phyloP scores from a whole-genome alignment of 441 rosid species.

The Adansonia rubrostipa region DNA sequence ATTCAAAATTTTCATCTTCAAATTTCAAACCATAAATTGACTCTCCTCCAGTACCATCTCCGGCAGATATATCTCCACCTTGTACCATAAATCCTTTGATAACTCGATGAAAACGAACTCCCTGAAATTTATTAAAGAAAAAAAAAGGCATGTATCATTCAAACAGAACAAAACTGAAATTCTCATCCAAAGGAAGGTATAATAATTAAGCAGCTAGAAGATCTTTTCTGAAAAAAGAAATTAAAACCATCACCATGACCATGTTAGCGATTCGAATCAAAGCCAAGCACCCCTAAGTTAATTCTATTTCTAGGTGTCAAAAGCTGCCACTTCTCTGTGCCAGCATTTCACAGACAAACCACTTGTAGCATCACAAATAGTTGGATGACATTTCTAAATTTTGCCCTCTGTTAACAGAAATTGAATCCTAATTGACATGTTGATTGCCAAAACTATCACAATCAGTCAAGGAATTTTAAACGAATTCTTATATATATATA shows the following conservation, averaged over 20 bases:
- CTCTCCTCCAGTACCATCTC: constrained; percentile 95
- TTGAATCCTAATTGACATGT: not conserved
- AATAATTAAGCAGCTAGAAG: not conserved
- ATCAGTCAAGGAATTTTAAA: not conserved
- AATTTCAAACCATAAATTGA: constrained; percentile 86
- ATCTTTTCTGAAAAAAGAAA: not conserved
- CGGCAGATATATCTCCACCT: constrained; percentile 92
- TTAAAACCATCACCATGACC: not conserved
- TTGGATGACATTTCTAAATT: not conserved
- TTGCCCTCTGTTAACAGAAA: not conserved
- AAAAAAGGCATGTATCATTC: not conserved
- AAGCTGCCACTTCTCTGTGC: not conserved
- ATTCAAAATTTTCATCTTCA: constrained; percentile 89
- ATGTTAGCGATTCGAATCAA: not conserved
- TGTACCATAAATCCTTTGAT: constrained; percentile 92
- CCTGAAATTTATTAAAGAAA: constrained; percentile 46
- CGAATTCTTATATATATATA: not conserved
- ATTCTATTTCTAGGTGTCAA: constrained; percentile 8
- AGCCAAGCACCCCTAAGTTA: not conserved
- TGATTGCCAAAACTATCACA: not conserved
- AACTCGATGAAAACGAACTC: constrained; percentile 77
- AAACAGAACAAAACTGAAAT: not conserved
- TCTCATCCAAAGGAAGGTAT: not conserved
- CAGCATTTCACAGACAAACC: not conserved
- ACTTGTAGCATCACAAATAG: not conserved